Evolutionary conservation across 2,329 filamentous ascomycete genomes (phyloP).

Genomic region (Orbilia oligospora): DNA sequence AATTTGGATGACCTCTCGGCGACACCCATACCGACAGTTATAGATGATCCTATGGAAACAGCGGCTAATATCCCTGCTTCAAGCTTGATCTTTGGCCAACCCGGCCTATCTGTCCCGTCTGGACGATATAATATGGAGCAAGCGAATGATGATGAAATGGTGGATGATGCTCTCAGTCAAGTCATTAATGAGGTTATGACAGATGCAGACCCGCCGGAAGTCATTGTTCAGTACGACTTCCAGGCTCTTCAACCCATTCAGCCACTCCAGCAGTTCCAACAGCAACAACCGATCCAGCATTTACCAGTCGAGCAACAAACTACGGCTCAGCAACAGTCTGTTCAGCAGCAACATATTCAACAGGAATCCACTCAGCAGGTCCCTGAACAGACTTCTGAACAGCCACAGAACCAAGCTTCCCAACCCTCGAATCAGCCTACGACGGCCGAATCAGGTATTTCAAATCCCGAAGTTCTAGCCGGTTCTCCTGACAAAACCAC

Average conservation of each 20-base stretch:
- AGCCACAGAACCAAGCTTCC: not conserved
- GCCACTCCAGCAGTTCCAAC: conserved; percentile 13
- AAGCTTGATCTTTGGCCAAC: conserved; percentile 43
- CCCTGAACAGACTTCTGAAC: conserved; percentile 5
- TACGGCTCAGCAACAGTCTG: not conserved
- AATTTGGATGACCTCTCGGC: conserved; percentile 45
- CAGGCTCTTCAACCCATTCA: conserved; percentile 7
- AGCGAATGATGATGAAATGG: conserved; percentile 54
- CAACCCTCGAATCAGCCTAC: not conserved
- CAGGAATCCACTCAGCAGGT: not conserved
- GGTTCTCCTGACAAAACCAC: conserved; percentile 6
- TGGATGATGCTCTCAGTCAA: conserved; percentile 47
- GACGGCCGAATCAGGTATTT: not conserved
- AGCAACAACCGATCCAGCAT: not conserved
- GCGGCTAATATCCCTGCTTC: conserved; percentile 11
- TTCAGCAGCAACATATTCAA: not conserved
- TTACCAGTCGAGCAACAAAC: not conserved
- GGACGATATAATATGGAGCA: conserved; percentile 15
- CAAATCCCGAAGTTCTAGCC: not conserved
- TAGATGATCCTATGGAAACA: conserved; percentile 49
- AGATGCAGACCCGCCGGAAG: conserved; percentile 41
- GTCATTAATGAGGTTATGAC: conserved; percentile 54
- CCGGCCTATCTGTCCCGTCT: conserved; percentile 21
- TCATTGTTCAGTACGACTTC: conserved; percentile 22
- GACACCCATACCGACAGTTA: conserved; percentile 41